phyloP scores from a whole-genome alignment of 2,329 filamentous ascomycete genomes.

The Beauveria sp. region DNA sequence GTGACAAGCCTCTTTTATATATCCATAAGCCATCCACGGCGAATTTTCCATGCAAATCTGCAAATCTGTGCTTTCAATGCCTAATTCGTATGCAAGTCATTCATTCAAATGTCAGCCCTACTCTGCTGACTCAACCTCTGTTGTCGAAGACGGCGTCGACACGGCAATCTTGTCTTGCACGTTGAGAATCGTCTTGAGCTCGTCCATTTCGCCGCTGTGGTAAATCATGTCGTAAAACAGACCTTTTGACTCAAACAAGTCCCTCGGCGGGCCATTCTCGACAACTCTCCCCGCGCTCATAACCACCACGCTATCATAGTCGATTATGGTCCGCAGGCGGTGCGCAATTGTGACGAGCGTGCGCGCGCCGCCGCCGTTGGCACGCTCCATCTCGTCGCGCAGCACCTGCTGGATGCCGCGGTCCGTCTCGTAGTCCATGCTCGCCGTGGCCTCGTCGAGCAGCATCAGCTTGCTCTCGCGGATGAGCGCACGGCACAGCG shows the following conservation, averaged over 20 bases:
- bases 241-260: conserved; percentile 36
- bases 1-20: not conserved
- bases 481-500: conserved; percentile 48
- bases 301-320: conserved; percentile 52
- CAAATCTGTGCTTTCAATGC: not conserved
- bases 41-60: too few species aligned
- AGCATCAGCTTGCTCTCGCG: conserved; percentile 48
- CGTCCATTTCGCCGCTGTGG: conserved; percentile 45
- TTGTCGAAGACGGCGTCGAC: conserved; percentile 9
- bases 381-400: conserved; percentile 36
- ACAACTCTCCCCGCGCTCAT: conserved; percentile 46
- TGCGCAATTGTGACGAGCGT: conserved; percentile 53
- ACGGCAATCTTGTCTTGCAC: not conserved
- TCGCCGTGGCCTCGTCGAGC: conserved; percentile 51
- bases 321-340: conserved; percentile 49
- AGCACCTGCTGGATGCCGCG: conserved; percentile 46
- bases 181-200: conserved; percentile 31
- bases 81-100: not conserved
- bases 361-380: conserved; percentile 29
- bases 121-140: conserved; percentile 9
- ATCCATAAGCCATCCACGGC: not conserved
- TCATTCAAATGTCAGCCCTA: not conserved
- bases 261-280: conserved; percentile 42
- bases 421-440: conserved; percentile 52
- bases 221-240: conserved; percentile 48